phyloP scores from a whole-genome alignment of 306 rosid genomes.

The Astragalus glycyphyllos region DNA sequence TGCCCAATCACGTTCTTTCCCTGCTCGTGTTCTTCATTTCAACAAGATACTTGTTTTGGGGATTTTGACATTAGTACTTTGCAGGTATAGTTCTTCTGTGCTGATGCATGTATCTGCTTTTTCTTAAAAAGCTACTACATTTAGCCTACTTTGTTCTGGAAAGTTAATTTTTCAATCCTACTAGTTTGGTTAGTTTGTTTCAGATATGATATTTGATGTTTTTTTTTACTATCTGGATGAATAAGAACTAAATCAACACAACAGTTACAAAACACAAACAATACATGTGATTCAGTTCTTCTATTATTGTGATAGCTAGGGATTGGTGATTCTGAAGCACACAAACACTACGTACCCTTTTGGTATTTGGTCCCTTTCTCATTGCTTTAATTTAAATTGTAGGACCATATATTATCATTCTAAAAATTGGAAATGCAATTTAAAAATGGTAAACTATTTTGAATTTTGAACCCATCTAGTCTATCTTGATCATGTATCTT shows the following conservation, averaged over 20 bases:
- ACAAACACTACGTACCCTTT: background rate
- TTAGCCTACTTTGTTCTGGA: too few relatives aligned
- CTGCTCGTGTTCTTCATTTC: too few relatives aligned
- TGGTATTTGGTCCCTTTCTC: background rate
- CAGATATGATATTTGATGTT: slow-evolving; percentile 20
- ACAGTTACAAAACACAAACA: too few relatives aligned
- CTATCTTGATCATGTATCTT: slow-evolving; percentile 8
- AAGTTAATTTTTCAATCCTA: background rate
- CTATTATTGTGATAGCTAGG: too few relatives aligned
- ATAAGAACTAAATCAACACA: background rate
- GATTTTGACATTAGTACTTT: slow-evolving; percentile 74
- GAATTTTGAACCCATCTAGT: background rate
- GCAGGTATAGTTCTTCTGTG: slow-evolving; percentile 61
- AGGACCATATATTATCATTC: background rate
- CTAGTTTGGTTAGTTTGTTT: slow-evolving; percentile 16
- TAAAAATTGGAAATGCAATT: background rate
- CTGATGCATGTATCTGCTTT: slow-evolving; percentile 28
- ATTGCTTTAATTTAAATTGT: background rate
- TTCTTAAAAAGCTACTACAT: too few relatives aligned
- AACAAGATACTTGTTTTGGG: slow-evolving; percentile 60
- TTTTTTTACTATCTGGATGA: slow-evolving; percentile 16
- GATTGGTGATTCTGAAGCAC: slow-evolving; percentile 28
- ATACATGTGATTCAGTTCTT: too few relatives aligned
- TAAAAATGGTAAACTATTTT: background rate
- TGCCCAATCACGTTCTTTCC: too few relatives aligned